Conservation (phyloP, 2,329 filamentous ascomycete genomes). For the Nothomitra cinnamomea region DNA sequence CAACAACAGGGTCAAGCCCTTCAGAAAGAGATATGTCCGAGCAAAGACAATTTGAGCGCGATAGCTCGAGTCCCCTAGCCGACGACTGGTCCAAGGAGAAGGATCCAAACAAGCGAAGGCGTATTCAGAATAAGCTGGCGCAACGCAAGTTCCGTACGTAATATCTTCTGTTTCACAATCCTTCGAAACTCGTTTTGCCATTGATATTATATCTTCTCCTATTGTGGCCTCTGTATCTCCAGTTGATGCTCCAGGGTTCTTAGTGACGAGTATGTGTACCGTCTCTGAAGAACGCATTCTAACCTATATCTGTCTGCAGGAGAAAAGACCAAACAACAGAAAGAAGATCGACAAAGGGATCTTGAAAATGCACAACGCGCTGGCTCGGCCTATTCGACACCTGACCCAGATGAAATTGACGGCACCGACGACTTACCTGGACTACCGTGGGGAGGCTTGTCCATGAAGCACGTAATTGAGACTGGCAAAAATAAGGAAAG, state of each 20-base stretch:
- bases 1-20: background rate
- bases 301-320: slow-evolving; percentile 28
- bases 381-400: slow-evolving; percentile 44
- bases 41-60: background rate
- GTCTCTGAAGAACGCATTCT: background rate
- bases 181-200: background rate
- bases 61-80: background rate
- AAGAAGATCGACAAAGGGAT: slow-evolving; percentile 47
- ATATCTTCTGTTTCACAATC: background rate
- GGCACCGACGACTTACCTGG: slow-evolving; percentile 41
- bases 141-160: slow-evolving; percentile 59
- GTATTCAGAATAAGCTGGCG: slow-evolving; percentile 60
- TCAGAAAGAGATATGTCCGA: background rate
- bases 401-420: slow-evolving; percentile 38
- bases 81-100: slow-evolving; percentile 54
- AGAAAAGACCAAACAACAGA: slow-evolving; percentile 51
- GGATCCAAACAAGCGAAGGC: slow-evolving; percentile 53
- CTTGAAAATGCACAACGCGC: slow-evolving; percentile 46
- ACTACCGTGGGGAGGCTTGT: slow-evolving; percentile 55
- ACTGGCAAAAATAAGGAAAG: slow-evolving; percentile 28
- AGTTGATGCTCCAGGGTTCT: background rate
- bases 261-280: no score
- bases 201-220: background rate
- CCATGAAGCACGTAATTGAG: slow-evolving; percentile 35
- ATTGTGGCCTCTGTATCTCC: background rate